Conservation (phyloP, 768 basidiomycete species). For the Rhodosporidiobolus sp. region DNA sequence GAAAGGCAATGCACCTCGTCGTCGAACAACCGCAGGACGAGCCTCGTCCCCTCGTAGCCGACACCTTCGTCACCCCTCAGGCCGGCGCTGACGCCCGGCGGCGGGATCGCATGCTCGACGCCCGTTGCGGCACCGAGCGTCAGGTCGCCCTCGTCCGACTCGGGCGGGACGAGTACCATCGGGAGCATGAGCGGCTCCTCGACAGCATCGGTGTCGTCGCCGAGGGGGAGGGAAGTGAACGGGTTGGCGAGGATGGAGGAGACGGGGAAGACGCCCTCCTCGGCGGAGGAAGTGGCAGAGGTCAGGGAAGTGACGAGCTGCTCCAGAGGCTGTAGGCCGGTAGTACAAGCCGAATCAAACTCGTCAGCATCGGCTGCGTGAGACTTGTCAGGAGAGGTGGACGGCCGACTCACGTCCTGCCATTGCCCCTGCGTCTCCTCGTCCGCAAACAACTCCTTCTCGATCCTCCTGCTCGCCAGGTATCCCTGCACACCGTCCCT, state of each 20-base stretch:
- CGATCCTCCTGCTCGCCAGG: conserved; percentile 48
- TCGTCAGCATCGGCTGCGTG: conserved; percentile 7
- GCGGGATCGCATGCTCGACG: conserved; percentile 12
- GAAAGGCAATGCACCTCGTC: conserved; percentile 80
- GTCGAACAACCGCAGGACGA: conserved; percentile 46
- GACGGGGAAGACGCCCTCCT: conserved; percentile 42
- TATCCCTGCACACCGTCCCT: conserved; percentile 26
- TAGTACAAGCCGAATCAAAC: too few relatives aligned
- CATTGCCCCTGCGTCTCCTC: conserved; percentile 49
- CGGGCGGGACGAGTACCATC: conserved; percentile 77
- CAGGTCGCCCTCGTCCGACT: conserved; percentile 73
- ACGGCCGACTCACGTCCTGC: conserved; percentile 31
- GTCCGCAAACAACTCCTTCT: conserved; percentile 61
- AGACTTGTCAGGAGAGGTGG: conserved; percentile 19
- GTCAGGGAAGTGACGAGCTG: conserved; percentile 64
- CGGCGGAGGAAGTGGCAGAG: conserved; percentile 61
- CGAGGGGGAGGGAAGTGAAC: conserved; percentile 54
- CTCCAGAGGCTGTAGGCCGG: conserved; percentile 66
- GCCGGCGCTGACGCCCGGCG: conserved; percentile 38
- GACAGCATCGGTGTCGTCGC: conserved; percentile 54
- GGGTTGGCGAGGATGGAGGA: conserved; percentile 35
- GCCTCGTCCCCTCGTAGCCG: conserved; percentile 49
- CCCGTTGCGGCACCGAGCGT: background rate
- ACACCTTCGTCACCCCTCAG: conserved; percentile 63
- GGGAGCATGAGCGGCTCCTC: conserved; percentile 64